phyloP scores from a whole-genome alignment of 768 basidiomycete genomes.

The Coprinellus aureogranulatus region DNA sequence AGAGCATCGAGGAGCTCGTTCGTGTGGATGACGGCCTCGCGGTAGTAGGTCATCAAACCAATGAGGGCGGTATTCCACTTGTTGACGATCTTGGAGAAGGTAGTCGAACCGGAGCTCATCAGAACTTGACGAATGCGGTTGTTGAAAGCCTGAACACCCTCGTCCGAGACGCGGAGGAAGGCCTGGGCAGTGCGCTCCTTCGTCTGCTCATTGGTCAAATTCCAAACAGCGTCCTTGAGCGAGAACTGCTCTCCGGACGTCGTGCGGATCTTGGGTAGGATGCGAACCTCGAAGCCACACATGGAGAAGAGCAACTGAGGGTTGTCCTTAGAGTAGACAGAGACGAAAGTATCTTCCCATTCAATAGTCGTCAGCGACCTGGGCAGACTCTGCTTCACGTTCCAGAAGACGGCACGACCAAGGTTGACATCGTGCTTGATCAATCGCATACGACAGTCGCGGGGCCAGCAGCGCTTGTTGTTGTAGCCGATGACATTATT shows the following conservation, averaged over 20 bases:
- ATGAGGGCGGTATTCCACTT: conserved; percentile 97
- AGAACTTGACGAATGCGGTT: conserved; percentile 95
- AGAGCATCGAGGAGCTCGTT: conserved; percentile 93
- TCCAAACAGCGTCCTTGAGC: conserved; percentile 94
- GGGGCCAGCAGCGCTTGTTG: conserved; percentile 99
- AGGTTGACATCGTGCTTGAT: conserved; percentile 99
- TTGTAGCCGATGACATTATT: conserved; percentile 99
- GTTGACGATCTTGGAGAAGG: conserved; percentile 98
- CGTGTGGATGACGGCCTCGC: conserved; percentile 96
- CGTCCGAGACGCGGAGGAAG: conserved; percentile 95
- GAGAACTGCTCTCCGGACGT: conserved; percentile 97
- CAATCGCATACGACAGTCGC: conserved; percentile 97
- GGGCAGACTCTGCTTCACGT: conserved; percentile 95
- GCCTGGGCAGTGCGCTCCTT: conserved; percentile 98
- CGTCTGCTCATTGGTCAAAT: conserved; percentile 92
- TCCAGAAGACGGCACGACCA: conserved; percentile 98
- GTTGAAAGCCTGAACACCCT: conserved; percentile 95
- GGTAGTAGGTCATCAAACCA: conserved; percentile 96
- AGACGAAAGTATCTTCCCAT: conserved; percentile 98
- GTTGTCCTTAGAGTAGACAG: conserved; percentile 96
- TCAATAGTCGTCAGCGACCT: conserved; percentile 97
- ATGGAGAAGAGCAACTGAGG: conserved; percentile 97
- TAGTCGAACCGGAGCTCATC: conserved; percentile 98
- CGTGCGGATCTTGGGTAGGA: conserved; percentile 93
- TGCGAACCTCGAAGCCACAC: conserved; percentile 98